Conservation (phyloP, 441 rosid species). For the Euphorbia corollata region DNA sequence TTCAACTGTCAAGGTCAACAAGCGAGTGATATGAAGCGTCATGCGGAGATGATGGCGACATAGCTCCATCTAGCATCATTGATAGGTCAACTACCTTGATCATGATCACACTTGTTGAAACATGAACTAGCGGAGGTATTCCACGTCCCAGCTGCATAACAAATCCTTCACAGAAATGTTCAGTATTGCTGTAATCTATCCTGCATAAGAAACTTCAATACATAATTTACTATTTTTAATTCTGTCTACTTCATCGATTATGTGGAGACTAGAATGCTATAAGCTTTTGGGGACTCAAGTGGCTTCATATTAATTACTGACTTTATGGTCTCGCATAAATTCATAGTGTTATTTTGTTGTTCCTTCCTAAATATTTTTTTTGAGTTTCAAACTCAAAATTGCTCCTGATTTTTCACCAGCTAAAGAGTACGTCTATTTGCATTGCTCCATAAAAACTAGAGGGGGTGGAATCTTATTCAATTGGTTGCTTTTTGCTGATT, state of each 20-base stretch:
- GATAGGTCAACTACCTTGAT: no score
- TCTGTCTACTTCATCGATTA: no score
- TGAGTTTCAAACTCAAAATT: not conserved
- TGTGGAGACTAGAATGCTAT: no score
- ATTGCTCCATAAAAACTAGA: no score
- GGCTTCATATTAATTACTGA: not conserved
- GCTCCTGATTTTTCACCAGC: conserved; percentile 3
- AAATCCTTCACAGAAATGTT: conserved; percentile 61
- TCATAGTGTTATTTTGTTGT: not conserved
- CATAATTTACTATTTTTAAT: no score
- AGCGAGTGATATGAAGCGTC: no score
- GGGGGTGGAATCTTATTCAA: not conserved
- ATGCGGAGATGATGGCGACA: no score
- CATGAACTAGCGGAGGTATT: conserved; percentile 90
- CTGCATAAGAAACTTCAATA: no score
- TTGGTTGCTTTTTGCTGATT: conserved; percentile 14
- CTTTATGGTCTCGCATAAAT: not conserved
- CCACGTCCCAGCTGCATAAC: conserved; percentile 89
- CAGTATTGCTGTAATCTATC: conserved; percentile 33
- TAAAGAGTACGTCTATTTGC: not conserved
- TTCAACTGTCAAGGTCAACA: no score
- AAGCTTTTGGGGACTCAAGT: not conserved
- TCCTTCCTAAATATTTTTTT: not conserved
- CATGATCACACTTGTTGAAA: conserved; percentile 65
- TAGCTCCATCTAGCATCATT: no score